These are phyloP conservation scores for Ogataea polymorpha DNA, from an alignment of 805 yeast species.

Conservation along the genomic window DNA sequence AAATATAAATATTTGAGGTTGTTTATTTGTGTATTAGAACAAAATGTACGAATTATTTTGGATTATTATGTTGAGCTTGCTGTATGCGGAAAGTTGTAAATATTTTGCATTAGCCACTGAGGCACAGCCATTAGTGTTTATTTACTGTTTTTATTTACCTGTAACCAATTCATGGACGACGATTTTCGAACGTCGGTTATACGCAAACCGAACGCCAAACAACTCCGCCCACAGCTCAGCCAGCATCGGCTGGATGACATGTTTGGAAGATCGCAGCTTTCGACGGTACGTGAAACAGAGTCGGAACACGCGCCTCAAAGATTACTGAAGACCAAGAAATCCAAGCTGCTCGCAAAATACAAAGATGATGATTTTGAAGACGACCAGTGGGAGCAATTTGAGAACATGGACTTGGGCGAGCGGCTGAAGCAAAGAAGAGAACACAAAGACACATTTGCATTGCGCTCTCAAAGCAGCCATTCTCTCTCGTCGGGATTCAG, in stretches of 20 bases:
- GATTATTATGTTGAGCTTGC: conserved; percentile 6
- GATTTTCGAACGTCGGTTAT: conserved; percentile 21
- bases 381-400: conserved; percentile 20
- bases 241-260: conserved; percentile 15
- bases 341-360: conserved; percentile 14
- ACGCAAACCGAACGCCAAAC: conserved; percentile 13
- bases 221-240: conserved; percentile 13
- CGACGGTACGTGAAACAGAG: conserved; percentile 26
- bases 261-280: conserved; percentile 17
- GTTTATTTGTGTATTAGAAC: conserved; percentile 4
- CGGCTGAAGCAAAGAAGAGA: conserved; percentile 11
- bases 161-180: conserved; percentile 1
- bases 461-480: conserved; percentile 23
- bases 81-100: conserved; percentile 13
- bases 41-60: conserved; percentile 4
- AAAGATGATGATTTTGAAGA: conserved; percentile 17
- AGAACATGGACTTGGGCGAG: conserved; percentile 15
- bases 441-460: conserved; percentile 3
- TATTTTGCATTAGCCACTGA: conserved; percentile 9
- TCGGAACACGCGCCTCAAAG: conserved; percentile 14
- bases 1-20: conserved; percentile 4
- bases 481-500: conserved; percentile 27
- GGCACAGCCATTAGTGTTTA: conserved; percentile 2
- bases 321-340: conserved; percentile 5
- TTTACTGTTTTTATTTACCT: neutral